Percentiles rank a stretch among this genome's conserved stretches.
Evolutionary conservation across 768 basidiomycete genomes (phyloP).

Genomic region (Boletus rubescentipes): DNA sequence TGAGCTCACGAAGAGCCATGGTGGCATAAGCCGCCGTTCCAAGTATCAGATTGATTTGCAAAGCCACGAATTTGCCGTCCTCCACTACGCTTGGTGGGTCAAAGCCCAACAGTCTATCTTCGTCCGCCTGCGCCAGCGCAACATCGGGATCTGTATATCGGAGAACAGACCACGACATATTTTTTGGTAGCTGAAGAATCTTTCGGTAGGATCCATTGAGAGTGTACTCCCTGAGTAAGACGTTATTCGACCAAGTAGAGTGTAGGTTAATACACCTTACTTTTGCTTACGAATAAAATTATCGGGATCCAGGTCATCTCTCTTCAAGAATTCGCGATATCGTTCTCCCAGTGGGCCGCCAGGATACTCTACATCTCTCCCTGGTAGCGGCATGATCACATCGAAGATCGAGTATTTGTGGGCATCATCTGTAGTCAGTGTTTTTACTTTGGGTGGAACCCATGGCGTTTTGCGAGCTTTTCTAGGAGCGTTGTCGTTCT

Average conservation of each 20-base stretch:
- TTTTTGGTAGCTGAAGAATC: constrained; percentile 81
- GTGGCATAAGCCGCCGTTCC: constrained; percentile 96
- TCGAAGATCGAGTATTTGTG: constrained; percentile 87
- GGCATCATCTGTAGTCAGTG: constrained; percentile 74
- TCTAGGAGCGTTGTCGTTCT: constrained; percentile 15
- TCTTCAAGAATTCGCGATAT: constrained; percentile 75
- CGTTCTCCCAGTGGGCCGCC: constrained; percentile 83
- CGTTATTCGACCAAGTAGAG: constrained; percentile 7
- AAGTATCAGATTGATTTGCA: constrained; percentile 83
- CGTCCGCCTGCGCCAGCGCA: constrained; percentile 90
- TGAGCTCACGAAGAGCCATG: constrained; percentile 94
- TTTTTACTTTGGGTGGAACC: constrained; percentile 70
- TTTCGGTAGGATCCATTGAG: constrained; percentile 92
- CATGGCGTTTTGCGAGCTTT: constrained; percentile 43
- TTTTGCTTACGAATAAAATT: constrained; percentile 89
- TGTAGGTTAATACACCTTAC: constrained; percentile 41
- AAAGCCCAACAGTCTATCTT: constrained; percentile 84
- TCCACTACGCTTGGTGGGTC: constrained; percentile 65
- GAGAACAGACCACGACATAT: constrained; percentile 78
- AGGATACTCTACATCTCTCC: constrained; percentile 91
- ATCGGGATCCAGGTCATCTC: constrained; percentile 89
- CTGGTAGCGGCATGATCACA: constrained; percentile 96
- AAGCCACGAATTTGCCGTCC: constrained; percentile 81
- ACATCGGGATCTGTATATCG: constrained; percentile 94
- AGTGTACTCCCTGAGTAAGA: constrained; percentile 72